Evolutionary conservation across 1,284 basidiomycete species (phyloP), one percentile per base, ranked within the genome.

Genomic region (Puccinia horiana): DNA sequence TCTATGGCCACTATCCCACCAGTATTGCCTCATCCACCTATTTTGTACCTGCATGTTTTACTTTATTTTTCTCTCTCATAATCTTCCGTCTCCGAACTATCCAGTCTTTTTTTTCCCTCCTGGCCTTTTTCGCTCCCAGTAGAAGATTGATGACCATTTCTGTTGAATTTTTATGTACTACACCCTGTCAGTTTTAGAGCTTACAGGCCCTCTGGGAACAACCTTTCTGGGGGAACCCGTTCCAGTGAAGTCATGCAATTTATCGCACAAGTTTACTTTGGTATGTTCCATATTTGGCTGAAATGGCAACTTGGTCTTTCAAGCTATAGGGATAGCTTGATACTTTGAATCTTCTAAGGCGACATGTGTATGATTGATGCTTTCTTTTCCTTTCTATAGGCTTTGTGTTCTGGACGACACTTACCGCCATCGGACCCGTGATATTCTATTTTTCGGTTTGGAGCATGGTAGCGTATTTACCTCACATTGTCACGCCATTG

Each of bases 371-470:
- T 44, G 20, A 11, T 35, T 77, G 44, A 69, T 20, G 12, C 44
- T 29, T 23, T 73, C n/a, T 11, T 47, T n/a, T 83, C 82, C 9
- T n/a, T 52, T 65, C 47, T n/a, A 4, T 85, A 94, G 94, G 93
- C 0, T 93, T 93, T 84, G 89, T 93, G 23, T 95, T 93, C 86
- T 96, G 94, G 94, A 93, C 95, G 0, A 89, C 93, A 58, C 91
- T 94, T 85, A 96, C 95, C 0, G 91, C 91, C 0, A 90, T 97
- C 29, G 91, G 92, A 12, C 92, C 93, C 0, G 92, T 92, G 54
- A 90, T 97, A 8, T 97, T 96, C 88, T 97, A 95, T 88, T 95
- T 94, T 88, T 94, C 93, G 35, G 92, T 96, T 9, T 96, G 94
- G 94, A 90, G 93, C 85, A 91, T 96, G 26, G 93, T 91, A 70